These are phyloP conservation scores for Aspergillus cavernicola DNA, from an alignment of 495 filamentous ascomycete genomes.

Conservation along the genomic window DNA sequence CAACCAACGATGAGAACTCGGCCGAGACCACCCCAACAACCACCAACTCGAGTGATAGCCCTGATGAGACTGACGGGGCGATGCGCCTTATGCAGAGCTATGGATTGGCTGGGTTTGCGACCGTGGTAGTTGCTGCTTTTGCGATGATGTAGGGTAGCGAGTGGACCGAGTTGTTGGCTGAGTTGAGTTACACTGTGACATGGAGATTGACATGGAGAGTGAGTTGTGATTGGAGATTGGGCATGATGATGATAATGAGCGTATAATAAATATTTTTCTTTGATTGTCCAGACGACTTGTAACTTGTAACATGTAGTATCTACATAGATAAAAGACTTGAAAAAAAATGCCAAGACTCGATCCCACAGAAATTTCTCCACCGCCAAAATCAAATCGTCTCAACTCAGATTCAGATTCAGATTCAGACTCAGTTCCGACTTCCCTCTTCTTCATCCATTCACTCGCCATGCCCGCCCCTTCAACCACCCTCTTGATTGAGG, in stretches of 20 bases:
- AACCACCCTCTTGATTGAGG: conserved; percentile 80
- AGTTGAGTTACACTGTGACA: too few species aligned
- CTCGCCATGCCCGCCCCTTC: conserved; percentile 48
- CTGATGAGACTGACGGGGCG: conserved; percentile 31
- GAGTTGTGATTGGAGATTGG: not conserved
- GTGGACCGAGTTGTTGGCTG: not conserved
- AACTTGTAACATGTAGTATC: too few species aligned
- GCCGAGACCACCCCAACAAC: conserved; percentile 24
- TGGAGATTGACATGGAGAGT: too few species aligned
- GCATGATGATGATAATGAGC: conserved; percentile 5
- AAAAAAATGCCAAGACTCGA: conserved; percentile 39
- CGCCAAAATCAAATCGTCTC: conserved; percentile 28
- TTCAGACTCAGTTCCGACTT: conserved; percentile 19
- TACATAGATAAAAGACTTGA: too few species aligned
- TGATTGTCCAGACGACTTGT: too few species aligned
- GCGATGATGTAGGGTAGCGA: conserved; percentile 34
- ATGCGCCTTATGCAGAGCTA: conserved; percentile 40
- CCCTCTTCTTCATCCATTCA: conserved; percentile 23
- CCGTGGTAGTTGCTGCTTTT: conserved; percentile 44
- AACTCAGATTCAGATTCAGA: conserved; percentile 24
- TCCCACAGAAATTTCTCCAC: conserved; percentile 51
- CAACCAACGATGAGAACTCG: conserved; percentile 17
- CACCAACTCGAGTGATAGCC: conserved; percentile 22
- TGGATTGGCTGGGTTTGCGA: conserved; percentile 48
- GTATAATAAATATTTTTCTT: conserved; percentile 1